A percentile compares a stretch with the other conserved stretches of the same genome.
Conservation (phyloP, 805 yeast genomes). For the Yarrowia sp. region DNA sequence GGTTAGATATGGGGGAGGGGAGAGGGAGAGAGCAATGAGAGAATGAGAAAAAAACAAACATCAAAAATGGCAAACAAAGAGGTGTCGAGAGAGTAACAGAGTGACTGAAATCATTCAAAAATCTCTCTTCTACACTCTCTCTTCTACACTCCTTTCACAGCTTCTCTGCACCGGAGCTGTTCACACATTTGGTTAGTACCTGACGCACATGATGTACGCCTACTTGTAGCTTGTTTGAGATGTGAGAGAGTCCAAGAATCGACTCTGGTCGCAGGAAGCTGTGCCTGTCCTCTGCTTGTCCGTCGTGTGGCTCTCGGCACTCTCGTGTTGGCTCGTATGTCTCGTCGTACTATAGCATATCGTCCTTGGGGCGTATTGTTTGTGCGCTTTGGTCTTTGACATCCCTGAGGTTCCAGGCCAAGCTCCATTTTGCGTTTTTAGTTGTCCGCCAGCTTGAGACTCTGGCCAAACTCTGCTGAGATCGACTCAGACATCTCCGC, state of each 20-base stretch:
- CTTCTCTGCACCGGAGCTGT: no score
- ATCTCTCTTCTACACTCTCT: no score
- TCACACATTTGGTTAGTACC: constrained; percentile 4
- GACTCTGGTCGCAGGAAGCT: no score
- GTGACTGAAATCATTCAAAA: no score
- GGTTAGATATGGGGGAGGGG: constrained; percentile 1
- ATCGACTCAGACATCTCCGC: constrained; percentile 20
- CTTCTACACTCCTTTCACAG: no score
- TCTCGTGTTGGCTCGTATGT: background rate
- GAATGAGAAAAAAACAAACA: background rate
- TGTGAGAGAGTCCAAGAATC: no score
- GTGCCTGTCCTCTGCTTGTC: no score
- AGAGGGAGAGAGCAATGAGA: background rate
- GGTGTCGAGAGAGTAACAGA: no score
- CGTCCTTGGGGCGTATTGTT: background rate
- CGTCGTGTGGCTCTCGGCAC: no score
- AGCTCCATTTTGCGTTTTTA: no score
- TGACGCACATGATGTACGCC: constrained; percentile 1
- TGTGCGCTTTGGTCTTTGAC: background rate
- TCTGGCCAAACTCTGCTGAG: background rate
- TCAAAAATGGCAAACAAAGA: no score
- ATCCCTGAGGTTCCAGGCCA: no score
- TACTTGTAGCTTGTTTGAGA: background rate
- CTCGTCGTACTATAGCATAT: constrained; percentile 1
- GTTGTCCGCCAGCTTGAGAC: background rate